These are phyloP conservation scores for Recurvomyces mirabilis DNA, from an alignment of 495 filamentous ascomycete genomes.

Conservation along the genomic window DNA sequence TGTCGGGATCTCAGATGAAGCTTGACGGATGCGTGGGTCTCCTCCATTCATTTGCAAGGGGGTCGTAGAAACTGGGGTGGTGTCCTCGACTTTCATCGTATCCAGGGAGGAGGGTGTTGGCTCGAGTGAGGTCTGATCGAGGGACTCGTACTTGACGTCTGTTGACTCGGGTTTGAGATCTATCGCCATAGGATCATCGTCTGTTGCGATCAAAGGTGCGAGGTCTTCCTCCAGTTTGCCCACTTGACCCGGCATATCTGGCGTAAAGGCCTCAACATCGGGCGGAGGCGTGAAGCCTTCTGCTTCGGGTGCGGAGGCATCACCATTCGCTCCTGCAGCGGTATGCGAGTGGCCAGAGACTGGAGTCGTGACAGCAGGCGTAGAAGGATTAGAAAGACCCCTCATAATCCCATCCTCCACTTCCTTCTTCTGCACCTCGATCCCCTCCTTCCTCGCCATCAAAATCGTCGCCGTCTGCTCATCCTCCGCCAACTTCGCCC, in stretches of 20 bases:
- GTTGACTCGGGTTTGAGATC: neutral
- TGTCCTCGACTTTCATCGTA: neutral
- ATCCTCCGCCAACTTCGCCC: slow-evolving; percentile 56
- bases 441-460: slow-evolving; percentile 46
- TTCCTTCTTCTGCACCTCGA: slow-evolving; percentile 67
- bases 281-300: slow-evolving; percentile 45
- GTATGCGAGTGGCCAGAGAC: neutral
- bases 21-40: slow-evolving; percentile 5
- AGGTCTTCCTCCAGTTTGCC: neutral
- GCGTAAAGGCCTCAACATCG: slow-evolving; percentile 26
- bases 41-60: neutral
- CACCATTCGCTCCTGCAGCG: slow-evolving; percentile 17
- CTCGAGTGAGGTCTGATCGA: neutral
- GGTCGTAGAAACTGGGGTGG: neutral
- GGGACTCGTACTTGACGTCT: neutral
- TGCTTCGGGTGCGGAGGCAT: slow-evolving; percentile 58
- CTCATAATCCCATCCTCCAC: slow-evolving; percentile 85
- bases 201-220: neutral
- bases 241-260: slow-evolving; percentile 1
- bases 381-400: slow-evolving; percentile 43
- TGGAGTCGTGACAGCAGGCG: slow-evolving; percentile 26
- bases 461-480: slow-evolving; percentile 51
- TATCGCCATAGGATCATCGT: neutral
- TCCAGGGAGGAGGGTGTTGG: neutral
- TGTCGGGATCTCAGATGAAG: slow-evolving; percentile 4